Evolutionary conservation across 306 rosid genomes (phyloP).

Genomic region (Dryas drummondii): DNA sequence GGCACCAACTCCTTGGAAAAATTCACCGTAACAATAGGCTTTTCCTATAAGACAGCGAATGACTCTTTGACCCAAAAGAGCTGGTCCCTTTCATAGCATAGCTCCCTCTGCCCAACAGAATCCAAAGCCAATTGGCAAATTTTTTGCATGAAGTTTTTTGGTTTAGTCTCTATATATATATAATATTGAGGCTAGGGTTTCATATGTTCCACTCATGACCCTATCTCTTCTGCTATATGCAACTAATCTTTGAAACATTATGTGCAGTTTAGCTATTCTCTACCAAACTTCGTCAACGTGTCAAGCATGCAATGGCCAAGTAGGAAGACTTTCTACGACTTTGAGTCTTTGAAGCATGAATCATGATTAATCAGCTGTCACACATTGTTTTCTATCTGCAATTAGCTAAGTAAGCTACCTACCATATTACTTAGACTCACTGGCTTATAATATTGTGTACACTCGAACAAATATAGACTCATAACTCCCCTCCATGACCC

Average conservation of each 20-base stretch:
- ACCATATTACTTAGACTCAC: neutral
- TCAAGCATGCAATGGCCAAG: neutral
- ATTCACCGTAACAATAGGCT: constrained; percentile 15
- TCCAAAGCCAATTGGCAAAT: constrained; percentile 7
- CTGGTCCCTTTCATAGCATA: constrained; percentile 5
- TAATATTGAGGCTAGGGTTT: too few species aligned
- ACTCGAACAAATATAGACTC: neutral
- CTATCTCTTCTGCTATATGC: too few species aligned
- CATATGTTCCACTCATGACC: too few species aligned
- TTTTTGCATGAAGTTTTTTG: neutral
- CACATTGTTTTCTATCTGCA: neutral
- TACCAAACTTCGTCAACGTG: neutral
- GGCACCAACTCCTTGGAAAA: neutral
- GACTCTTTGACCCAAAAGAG: constrained; percentile 12
- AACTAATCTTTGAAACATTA: neutral
- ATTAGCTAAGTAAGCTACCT: constrained; percentile 18
- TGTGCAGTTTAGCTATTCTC: constrained; percentile 7
- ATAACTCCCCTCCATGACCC: neutral
- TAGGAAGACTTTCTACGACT: neutral
- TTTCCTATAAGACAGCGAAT: neutral
- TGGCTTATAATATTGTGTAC: neutral
- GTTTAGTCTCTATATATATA: neutral
- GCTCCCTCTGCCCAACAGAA: neutral
- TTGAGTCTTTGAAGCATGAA: neutral
- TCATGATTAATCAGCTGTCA: neutral